Evolutionary conservation across 768 basidiomycete genomes (phyloP).

Genomic region (Boletus eberwhitei): DNA sequence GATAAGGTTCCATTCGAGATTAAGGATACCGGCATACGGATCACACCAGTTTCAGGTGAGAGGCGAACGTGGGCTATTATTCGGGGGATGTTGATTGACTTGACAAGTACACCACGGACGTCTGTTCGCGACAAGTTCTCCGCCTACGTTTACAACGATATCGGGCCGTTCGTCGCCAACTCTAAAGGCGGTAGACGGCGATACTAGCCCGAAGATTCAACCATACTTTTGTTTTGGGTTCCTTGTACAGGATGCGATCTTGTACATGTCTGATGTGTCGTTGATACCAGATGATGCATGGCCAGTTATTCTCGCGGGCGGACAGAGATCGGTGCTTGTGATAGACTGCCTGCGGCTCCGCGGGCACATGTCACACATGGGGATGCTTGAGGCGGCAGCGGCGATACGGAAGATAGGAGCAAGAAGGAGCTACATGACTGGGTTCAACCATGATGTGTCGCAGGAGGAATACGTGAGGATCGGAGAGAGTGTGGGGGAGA

Average conservation of each 20-base stretch:
- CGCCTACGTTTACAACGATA: constrained; percentile 34
- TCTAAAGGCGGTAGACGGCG: constrained; percentile 5
- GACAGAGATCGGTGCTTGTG: constrained; percentile 51
- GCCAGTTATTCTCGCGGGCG: constrained; percentile 39
- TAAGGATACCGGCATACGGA: constrained; percentile 53
- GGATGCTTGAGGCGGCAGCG: constrained; percentile 58
- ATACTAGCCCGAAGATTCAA: constrained; percentile 28
- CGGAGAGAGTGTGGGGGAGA: constrained; percentile 46
- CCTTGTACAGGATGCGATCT: constrained; percentile 58
- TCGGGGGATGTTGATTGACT: constrained; percentile 1
- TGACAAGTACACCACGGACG: constrained; percentile 70
- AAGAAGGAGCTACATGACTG: constrained; percentile 63
- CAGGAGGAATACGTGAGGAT: constrained; percentile 78
- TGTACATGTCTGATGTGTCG: constrained; percentile 83
- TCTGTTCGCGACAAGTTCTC: constrained; percentile 45
- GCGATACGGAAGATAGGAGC: constrained; percentile 58
- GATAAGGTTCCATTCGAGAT: constrained; percentile 68
- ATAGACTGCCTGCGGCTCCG: constrained; percentile 72
- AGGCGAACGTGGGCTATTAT: not conserved
- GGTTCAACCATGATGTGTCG: constrained; percentile 72
- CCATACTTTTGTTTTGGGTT: constrained; percentile 72
- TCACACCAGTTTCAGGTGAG: constrained; percentile 68
- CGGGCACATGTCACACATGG: constrained; percentile 77
- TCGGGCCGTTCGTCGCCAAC: constrained; percentile 31
- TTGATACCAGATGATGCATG: constrained; percentile 74